These are phyloP conservation scores for Candida dubliniensis DNA, from an alignment of 1,139 yeast species.

Conservation along the genomic window DNA sequence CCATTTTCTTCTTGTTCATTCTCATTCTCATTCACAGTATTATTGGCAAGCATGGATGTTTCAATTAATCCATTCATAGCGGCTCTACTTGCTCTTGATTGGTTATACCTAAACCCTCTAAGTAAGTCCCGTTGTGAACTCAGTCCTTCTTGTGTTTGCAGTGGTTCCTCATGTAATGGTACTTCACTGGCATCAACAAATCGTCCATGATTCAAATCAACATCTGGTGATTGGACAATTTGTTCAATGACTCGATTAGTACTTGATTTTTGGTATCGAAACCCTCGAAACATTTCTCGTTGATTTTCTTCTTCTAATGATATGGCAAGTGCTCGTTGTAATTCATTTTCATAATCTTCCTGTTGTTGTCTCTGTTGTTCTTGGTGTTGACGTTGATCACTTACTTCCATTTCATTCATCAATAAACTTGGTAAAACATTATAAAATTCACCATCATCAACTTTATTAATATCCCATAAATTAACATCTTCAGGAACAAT, in stretches of 20 bases:
- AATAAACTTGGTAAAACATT: constrained; percentile 34
- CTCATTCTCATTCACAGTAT: background rate
- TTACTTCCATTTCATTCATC: constrained; percentile 1
- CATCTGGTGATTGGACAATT: constrained; percentile 4
- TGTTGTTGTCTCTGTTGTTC: constrained; percentile 2
- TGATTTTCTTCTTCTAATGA: constrained; percentile 13
- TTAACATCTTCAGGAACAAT: constrained; percentile 35
- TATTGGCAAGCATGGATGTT: constrained; percentile 1
- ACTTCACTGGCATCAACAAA: constrained; percentile 4
- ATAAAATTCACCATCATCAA: constrained; percentile 40
- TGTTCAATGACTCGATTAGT: constrained; percentile 5
- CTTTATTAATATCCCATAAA: constrained; percentile 38
- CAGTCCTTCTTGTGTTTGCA: constrained; percentile 6
- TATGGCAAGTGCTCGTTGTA: constrained; percentile 12
- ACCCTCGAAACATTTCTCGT: constrained; percentile 10
- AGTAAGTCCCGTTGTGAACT: constrained; percentile 9
- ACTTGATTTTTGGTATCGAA: constrained; percentile 9
- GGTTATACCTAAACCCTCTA: constrained; percentile 14
- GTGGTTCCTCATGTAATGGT: background rate
- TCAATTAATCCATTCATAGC: background rate
- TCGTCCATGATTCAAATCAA: constrained; percentile 5
- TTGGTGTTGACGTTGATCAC: constrained; percentile 7
- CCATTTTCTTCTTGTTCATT: constrained; percentile 1
- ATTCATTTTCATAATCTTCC: constrained; percentile 9
- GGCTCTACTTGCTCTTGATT: constrained; percentile 5